Evolutionary conservation across 1,284 basidiomycete genomes (phyloP).

Genomic region (Malassezia arunalokei): DNA sequence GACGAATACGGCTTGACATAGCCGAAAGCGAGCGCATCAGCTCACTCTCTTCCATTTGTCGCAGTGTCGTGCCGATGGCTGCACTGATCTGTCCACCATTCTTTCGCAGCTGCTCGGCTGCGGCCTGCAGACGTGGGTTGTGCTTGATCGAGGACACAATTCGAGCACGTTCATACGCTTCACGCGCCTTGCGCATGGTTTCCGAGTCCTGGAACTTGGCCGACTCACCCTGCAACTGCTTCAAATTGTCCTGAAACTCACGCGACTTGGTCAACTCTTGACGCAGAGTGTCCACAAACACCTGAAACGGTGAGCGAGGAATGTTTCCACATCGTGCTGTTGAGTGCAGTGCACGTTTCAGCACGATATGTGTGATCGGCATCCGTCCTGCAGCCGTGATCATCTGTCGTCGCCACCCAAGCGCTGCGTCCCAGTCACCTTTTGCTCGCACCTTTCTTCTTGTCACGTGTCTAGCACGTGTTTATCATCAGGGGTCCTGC

Average conservation of each 20-base stretch:
- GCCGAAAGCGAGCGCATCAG: conserved; percentile 52
- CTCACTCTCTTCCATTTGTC: conserved; percentile 84
- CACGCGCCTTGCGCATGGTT: conserved; percentile 80
- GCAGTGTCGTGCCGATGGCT: conserved; percentile 78
- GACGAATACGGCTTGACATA: conserved; percentile 26
- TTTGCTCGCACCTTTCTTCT: background rate
- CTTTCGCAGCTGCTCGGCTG: conserved; percentile 78
- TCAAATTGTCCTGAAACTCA: conserved; percentile 88
- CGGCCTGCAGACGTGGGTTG: conserved; percentile 78
- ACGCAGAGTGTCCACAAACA: conserved; percentile 82
- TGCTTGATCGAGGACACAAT: conserved; percentile 91
- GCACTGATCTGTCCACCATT: conserved; percentile 84
- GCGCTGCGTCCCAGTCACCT: background rate
- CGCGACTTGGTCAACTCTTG: conserved; percentile 87
- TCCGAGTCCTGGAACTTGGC: conserved; percentile 93
- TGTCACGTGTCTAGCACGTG: conserved; percentile 14
- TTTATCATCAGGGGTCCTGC: too few species aligned
- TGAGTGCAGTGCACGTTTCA: conserved; percentile 9
- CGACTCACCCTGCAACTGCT: conserved; percentile 91
- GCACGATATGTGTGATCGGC: background rate
- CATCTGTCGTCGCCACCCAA: background rate
- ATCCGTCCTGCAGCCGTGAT: background rate
- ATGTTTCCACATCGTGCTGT: conserved; percentile 8
- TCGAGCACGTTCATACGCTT: conserved; percentile 82
- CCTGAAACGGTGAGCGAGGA: conserved; percentile 68